phyloP scores from a whole-genome alignment of 2,329 filamentous ascomycete genomes.

The Aspergillus quadrilineatus region DNA sequence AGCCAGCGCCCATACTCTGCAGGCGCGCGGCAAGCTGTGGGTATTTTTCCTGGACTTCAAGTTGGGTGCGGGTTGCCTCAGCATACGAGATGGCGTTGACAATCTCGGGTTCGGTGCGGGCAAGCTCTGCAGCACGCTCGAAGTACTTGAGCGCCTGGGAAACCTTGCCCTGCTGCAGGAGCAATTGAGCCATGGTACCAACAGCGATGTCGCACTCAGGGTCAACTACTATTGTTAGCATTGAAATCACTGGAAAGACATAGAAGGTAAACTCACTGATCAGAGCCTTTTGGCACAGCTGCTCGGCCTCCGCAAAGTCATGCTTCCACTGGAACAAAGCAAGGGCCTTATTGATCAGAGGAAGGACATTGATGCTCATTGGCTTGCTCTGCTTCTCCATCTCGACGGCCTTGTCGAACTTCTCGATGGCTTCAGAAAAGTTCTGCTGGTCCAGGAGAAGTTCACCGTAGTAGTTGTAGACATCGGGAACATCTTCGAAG shows the following conservation, averaged over 20 bases:
- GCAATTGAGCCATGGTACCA: slow-evolving; percentile 95
- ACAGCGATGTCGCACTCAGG: slow-evolving; percentile 98
- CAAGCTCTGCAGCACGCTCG: slow-evolving; percentile 90
- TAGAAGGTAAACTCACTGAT: slow-evolving; percentile 68
- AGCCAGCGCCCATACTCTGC: slow-evolving; percentile 55
- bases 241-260: neutral
- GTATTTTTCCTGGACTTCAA: slow-evolving; percentile 87
- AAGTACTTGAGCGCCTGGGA: slow-evolving; percentile 95
- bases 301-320: slow-evolving; percentile 90
- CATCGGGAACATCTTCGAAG: slow-evolving; percentile 92
- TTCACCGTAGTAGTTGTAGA: slow-evolving; percentile 99
- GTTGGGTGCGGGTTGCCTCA: slow-evolving; percentile 91
- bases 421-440: slow-evolving; percentile 91
- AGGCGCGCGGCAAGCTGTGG: slow-evolving; percentile 74
- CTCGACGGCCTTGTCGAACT: slow-evolving; percentile 97
- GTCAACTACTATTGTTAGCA: slow-evolving; percentile 65
- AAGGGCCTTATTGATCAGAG: slow-evolving; percentile 96
- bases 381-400: slow-evolving; percentile 96
- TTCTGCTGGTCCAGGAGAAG: slow-evolving; percentile 95
- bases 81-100: slow-evolving; percentile 96
- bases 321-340: slow-evolving; percentile 98
- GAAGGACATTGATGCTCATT: slow-evolving; percentile 94
- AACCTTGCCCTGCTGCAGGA: slow-evolving; percentile 97
- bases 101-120: slow-evolving; percentile 90
- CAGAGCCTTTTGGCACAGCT: slow-evolving; percentile 93